A percentile compares a stretch with the other conserved stretches of the same genome.
phyloP scores from a whole-genome alignment of 768 basidiomycete genomes.

The Leccinum sublutescens region DNA sequence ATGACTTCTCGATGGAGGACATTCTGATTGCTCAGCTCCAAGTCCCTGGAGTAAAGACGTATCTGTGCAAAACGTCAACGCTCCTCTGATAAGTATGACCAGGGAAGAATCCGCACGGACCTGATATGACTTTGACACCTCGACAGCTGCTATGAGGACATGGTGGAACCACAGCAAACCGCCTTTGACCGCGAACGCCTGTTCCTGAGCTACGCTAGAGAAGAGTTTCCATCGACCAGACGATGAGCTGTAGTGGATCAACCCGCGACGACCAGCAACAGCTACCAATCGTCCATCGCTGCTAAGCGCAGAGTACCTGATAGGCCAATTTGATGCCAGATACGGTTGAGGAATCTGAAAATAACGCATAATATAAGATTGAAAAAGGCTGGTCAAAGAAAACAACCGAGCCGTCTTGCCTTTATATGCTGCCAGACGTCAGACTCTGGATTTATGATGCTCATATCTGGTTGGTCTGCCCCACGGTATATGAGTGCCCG shows the following conservation, averaged over 20 bases:
- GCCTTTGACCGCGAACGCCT: conserved; percentile 83
- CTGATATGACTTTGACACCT: conserved; percentile 76
- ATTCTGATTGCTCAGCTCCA: conserved; percentile 79
- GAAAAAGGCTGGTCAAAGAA: background rate
- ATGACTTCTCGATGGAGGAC: conserved; percentile 80
- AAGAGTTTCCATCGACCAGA: conserved; percentile 97
- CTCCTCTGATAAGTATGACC: background rate
- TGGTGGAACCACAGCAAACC: conserved; percentile 97
- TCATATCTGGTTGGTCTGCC: conserved; percentile 97
- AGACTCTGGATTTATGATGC: conserved; percentile 95
- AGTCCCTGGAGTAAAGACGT: conserved; percentile 90
- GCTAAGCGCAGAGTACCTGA: conserved; percentile 88
- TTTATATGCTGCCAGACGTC: conserved; percentile 99
- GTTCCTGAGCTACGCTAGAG: conserved; percentile 75
- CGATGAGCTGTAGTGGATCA: conserved; percentile 90
- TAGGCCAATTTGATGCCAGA: conserved; percentile 89
- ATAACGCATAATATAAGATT: background rate
- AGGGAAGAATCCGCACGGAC: conserved; percentile 36
- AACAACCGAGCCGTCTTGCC: conserved; percentile 36
- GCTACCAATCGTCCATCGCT: conserved; percentile 90
- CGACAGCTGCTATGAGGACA: conserved; percentile 88
- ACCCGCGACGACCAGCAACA: conserved; percentile 85
- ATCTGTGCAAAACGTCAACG: conserved; percentile 49
- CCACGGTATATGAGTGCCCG: conserved; percentile 91
- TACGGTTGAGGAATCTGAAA: conserved; percentile 85